These are phyloP conservation scores for Endotrypanum monterogeii DNA, from an alignment of 208 protist species.

Conservation along the genomic window DNA sequence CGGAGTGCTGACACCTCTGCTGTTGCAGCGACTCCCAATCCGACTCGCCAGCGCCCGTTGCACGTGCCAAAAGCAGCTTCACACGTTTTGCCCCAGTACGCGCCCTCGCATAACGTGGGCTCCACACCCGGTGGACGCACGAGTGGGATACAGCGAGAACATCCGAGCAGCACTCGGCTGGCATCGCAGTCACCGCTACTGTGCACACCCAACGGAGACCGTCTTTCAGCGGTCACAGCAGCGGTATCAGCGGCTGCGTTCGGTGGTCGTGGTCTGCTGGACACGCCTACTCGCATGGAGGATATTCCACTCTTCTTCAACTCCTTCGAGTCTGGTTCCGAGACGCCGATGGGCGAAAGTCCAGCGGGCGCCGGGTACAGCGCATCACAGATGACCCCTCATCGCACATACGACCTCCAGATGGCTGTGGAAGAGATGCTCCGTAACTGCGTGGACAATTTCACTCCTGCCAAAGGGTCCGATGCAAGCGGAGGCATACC, in stretches of 20 bases:
- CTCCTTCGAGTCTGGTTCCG: conserved; percentile 29
- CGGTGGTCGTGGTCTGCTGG: conserved; percentile 4
- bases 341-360: conserved; percentile 15
- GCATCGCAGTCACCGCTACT: conserved; percentile 14
- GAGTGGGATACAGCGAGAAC: background rate
- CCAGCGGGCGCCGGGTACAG: background rate
- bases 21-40: background rate
- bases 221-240: conserved; percentile 15
- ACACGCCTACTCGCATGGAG: conserved; percentile 25
- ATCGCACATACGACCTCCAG: conserved; percentile 24
- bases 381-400: background rate
- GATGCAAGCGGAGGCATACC: conserved; percentile 10
- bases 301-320: conserved; percentile 34
- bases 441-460: conserved; percentile 29
- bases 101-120: background rate
- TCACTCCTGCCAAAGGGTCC: conserved; percentile 17
- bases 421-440: conserved; percentile 39
- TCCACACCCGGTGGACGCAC: background rate
- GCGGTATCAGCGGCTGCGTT: conserved; percentile 7
- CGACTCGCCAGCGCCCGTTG: background rate
- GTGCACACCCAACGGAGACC: conserved; percentile 26
- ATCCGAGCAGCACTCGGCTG: background rate
- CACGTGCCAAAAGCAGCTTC: conserved; percentile 6
- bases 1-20: background rate
- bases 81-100: conserved; percentile 8